These are phyloP conservation scores for Vavraia culicis DNA, from an alignment of 371 early-diverging fungal genomes.

Conservation along the genomic window DNA sequence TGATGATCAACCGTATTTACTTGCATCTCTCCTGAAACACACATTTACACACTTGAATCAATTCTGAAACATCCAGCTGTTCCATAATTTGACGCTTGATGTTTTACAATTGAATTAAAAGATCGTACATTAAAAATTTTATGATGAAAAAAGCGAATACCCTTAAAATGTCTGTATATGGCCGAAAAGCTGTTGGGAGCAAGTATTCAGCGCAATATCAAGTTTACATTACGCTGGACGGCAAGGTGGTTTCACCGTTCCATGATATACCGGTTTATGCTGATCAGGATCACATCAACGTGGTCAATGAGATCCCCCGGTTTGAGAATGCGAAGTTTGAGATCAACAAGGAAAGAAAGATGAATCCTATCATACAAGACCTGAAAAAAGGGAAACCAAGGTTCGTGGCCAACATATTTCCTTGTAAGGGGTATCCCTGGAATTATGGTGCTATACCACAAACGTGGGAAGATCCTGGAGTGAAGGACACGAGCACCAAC, in stretches of 20 bases:
- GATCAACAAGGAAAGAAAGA: slow-evolving; percentile 44
- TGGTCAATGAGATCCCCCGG: slow-evolving; percentile 82
- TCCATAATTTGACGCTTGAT: no score
- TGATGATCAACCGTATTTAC: no score
- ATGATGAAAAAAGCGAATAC: no score
- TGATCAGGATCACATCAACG: slow-evolving; percentile 49
- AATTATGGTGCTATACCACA: slow-evolving; percentile 94
- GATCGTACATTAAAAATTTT: no score
- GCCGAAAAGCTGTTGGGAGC: slow-evolving; percentile 10
- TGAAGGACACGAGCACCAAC: slow-evolving; percentile 59
- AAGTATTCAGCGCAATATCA: slow-evolving; percentile 33
- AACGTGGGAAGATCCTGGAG: slow-evolving; percentile 92
- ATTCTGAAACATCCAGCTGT: no score
- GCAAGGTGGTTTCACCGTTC: slow-evolving; percentile 63
- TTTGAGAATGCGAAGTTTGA: slow-evolving; percentile 98
- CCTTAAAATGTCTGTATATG: neutral
- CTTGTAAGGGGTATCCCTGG: slow-evolving; percentile 98
- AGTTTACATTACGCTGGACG: slow-evolving; percentile 31
- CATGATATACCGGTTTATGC: slow-evolving; percentile 91
- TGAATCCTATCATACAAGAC: slow-evolving; percentile 97
- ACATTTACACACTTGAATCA: no score
- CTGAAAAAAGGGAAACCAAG: slow-evolving; percentile 88
- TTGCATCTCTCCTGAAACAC: no score
- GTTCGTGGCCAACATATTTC: slow-evolving; percentile 91
- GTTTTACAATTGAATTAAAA: no score